Evolutionary conservation across 805 yeast species (phyloP).

Genomic region (Schizosaccharomyces lindneri): DNA sequence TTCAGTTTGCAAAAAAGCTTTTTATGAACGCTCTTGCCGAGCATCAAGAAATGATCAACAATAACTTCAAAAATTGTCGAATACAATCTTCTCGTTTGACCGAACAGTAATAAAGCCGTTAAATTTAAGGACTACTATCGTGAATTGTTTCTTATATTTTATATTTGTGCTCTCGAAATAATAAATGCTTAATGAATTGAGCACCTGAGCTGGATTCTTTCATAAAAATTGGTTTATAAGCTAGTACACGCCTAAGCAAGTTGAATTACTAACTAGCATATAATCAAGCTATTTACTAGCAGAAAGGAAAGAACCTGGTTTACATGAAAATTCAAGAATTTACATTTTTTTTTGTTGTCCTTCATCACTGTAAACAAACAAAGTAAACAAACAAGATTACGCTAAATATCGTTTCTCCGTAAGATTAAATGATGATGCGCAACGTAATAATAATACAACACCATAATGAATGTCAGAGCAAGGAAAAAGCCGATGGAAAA

Average conservation of each 20-base stretch:
- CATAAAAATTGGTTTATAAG: neutral
- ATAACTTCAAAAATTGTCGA: neutral
- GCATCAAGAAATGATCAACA: neutral
- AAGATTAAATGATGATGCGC: no score
- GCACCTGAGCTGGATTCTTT: neutral
- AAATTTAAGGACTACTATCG: neutral
- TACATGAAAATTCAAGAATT: no score
- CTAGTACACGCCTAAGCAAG: neutral
- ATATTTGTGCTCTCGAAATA: neutral
- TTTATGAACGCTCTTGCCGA: neutral
- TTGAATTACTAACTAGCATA: neutral
- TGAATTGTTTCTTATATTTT: neutral
- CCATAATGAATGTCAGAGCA: no score
- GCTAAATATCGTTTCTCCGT: no score
- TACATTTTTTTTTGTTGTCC: no score
- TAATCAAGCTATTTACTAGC: neutral
- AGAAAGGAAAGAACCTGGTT: no score
- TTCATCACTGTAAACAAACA: no score
- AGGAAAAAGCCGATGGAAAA: no score
- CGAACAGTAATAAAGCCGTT: neutral
- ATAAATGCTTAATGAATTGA: neutral
- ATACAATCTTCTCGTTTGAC: neutral
- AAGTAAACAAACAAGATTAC: no score
- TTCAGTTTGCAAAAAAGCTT: neutral
- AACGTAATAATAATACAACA: no score